Evolutionary conservation across 1,139 yeast genomes (phyloP).

Genomic region (Debaryomyces sp.): DNA sequence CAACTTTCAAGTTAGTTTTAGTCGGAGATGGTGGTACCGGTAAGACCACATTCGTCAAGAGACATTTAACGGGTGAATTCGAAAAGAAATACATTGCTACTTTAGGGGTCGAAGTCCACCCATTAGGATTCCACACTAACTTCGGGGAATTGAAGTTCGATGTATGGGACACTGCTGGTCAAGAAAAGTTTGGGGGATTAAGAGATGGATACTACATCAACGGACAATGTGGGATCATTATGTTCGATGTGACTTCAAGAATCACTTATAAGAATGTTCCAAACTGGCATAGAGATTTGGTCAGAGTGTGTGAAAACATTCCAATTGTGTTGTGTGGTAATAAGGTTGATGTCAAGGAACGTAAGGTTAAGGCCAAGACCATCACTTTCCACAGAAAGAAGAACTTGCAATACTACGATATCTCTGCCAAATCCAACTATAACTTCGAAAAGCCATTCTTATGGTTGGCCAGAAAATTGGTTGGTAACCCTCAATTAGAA

Average conservation of each 20-base stretch:
- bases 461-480: conserved; percentile 99
- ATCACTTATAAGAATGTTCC: conserved; percentile 99
- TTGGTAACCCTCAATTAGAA: conserved; percentile 97
- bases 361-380: conserved; percentile 99
- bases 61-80: conserved; percentile 99
- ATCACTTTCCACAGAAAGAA: conserved; percentile 99
- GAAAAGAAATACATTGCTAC: conserved; percentile 99
- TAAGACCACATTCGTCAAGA: conserved; percentile 99
- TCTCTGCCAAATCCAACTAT: conserved; percentile 99
- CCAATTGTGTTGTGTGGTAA: conserved; percentile 99
- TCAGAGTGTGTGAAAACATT: conserved; percentile 99
- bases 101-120: conserved; percentile 99
- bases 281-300: conserved; percentile 99
- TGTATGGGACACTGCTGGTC: conserved; percentile 99
- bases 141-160: conserved; percentile 98
- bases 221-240: conserved; percentile 99
- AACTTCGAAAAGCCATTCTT: conserved; percentile 99
- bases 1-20: conserved; percentile 95
- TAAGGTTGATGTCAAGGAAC: conserved; percentile 99
- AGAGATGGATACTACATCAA: conserved; percentile 99
- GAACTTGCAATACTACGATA: conserved; percentile 99
- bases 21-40: conserved; percentile 99
- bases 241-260: conserved; percentile 99
- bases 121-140: conserved; percentile 97
- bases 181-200: conserved; percentile 99